These are phyloP conservation scores for Huiozyma naganishii DNA, from an alignment of 805 yeast genomes.

Conservation along the genomic window DNA sequence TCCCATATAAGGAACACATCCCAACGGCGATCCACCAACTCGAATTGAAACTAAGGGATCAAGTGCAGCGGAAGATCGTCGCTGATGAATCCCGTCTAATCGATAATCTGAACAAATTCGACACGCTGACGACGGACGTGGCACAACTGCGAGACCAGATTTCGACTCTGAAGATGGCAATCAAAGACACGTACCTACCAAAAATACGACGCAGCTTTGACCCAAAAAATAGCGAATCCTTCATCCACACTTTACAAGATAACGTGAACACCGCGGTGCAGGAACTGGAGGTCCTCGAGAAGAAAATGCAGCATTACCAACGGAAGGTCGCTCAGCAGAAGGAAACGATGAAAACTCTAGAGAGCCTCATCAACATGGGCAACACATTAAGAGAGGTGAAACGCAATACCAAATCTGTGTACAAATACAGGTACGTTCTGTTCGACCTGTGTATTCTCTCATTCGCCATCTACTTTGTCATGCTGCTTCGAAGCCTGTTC, in stretches of 20 bases:
- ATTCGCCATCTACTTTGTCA: conserved; percentile 1
- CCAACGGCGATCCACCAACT: conserved; percentile 11
- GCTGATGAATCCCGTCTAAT: conserved; percentile 19
- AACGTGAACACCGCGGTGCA: conserved; percentile 9
- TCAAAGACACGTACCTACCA: too few relatives aligned
- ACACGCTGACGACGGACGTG: conserved; percentile 8
- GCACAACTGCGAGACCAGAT: too few relatives aligned
- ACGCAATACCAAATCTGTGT: conserved; percentile 2
- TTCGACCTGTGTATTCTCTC: conserved; percentile 3
- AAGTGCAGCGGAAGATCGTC: conserved; percentile 12
- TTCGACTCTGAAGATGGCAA: too few relatives aligned
- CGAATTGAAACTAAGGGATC: conserved; percentile 16
- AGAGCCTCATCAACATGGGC: conserved; percentile 10
- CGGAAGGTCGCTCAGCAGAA: conserved; percentile 14
- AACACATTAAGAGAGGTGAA: conserved; percentile 1
- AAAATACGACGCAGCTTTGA: conserved; percentile 12
- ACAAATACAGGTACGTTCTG: conserved; percentile 6
- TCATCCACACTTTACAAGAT: conserved; percentile 9
- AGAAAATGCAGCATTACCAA: conserved; percentile 15
- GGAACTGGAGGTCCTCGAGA: conserved; percentile 21
- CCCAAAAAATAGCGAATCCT: conserved; percentile 17
- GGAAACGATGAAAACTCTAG: conserved; percentile 19
- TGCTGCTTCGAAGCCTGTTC: not conserved
- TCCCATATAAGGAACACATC: conserved; percentile 15
- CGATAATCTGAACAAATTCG: conserved; percentile 18